Base-by-base conservation (phyloP, 2,329 filamentous ascomycete species). In the Monosporascus sp. region DNA sequence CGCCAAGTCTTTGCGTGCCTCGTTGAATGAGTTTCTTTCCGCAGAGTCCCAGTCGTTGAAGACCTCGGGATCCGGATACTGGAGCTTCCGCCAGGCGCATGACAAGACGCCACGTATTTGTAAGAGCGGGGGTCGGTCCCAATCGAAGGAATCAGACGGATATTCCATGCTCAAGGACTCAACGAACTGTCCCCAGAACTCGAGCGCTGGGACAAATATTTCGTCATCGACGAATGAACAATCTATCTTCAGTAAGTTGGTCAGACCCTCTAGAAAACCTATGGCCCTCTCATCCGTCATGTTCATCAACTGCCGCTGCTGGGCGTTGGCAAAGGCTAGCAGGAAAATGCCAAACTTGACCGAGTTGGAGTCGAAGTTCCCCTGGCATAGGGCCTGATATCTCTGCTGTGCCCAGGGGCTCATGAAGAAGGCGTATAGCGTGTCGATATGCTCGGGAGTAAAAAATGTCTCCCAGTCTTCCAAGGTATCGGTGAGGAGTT, bases 151-250 rank as follows among this genome's bases (percentile, higher is more conserved):
- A 5, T 70, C 65, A 4, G 71, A 81, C 46, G 80, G 71, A 9
- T 71, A 75, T 65, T 84, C 87, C 55, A 77, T 81, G 43, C 43
- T 46, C 74, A 85, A 77, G 14, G 82, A 81, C 69, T 91, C 89
- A 6, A 89, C 82, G 65, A 86, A 90, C 1, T 82, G 85, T 18
- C 82, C 86, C 89, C 90, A 94, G 66, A 94, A 93, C 62, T 94
- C 89, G 15, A 93, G 77, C 1, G 86, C 82, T 1, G 84, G 81
- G 1, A 88, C 81, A 52, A 90, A 91, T 11, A 91, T 82, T 57
- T 83, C 85, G 62, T 94, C 88, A 52, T 93, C 88, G 4, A 80
- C 80, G 1, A 86, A 84, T 1, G 87, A 82, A 2, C 89, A 88
- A 14, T 83, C 75, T 14, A 84, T 80, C 20, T 78, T 78, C 24